Percentiles rank a stretch among this genome's conserved stretches.
Conservation (phyloP, 495 filamentous ascomycete genomes). For the Annulohypoxylon bovei region DNA sequence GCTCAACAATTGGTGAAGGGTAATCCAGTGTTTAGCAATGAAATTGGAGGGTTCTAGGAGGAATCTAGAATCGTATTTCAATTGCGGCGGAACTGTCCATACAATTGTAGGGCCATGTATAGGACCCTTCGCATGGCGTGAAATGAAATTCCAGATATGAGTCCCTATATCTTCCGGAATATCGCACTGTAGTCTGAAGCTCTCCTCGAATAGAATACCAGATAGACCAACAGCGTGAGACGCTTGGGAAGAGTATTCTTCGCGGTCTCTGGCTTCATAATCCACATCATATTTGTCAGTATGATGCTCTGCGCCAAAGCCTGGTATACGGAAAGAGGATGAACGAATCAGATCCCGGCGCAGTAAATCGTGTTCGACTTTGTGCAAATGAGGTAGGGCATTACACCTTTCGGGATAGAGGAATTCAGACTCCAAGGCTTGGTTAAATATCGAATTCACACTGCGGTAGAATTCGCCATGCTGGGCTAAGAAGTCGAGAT, state of each 20-base stretch:
- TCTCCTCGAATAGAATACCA: constrained; percentile 12
- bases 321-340: constrained; percentile 57
- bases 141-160: constrained; percentile 1
- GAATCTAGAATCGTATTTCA: constrained; percentile 28
- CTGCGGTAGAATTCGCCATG: constrained; percentile 56
- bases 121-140: not conserved
- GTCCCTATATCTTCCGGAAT: not conserved
- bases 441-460: constrained; percentile 55
- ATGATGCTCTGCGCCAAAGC: constrained; percentile 64
- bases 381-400: not conserved
- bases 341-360: constrained; percentile 58
- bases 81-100: not conserved
- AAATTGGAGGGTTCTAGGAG: constrained; percentile 20
- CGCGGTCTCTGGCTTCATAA: constrained; percentile 46
- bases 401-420: constrained; percentile 25
- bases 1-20: constrained; percentile 49
- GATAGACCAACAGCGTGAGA: constrained; percentile 17
- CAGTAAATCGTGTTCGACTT: constrained; percentile 41
- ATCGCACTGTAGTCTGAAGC: not conserved
- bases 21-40: constrained; percentile 46
- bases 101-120: not conserved
- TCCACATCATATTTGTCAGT: constrained; percentile 47
- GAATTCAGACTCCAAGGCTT: constrained; percentile 49
- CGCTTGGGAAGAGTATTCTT: constrained; percentile 12
- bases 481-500: constrained; percentile 60